Conservation (phyloP, 2,329 filamentous ascomycete genomes). For the Fusarium pseudoanthophilum region DNA sequence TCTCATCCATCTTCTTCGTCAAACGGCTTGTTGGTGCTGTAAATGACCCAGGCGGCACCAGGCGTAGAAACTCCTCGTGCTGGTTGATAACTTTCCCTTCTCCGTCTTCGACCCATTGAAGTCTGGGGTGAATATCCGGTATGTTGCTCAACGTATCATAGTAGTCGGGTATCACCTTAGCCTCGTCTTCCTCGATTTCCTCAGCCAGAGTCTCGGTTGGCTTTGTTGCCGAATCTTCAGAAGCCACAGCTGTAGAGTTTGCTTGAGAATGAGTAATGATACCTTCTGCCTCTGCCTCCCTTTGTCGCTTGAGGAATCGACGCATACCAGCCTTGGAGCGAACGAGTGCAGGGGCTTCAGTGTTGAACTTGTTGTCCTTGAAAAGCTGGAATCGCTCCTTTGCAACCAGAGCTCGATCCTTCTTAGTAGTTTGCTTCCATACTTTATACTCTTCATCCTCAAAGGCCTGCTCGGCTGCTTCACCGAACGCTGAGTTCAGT, state of each 20-base stretch:
- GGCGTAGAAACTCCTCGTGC: constrained; percentile 82
- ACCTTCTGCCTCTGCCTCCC: constrained; percentile 69
- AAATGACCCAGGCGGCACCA: constrained; percentile 81
- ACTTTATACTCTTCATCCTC: constrained; percentile 96
- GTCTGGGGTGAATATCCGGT: constrained; percentile 80
- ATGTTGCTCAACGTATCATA: constrained; percentile 89
- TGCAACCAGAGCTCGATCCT: constrained; percentile 86
- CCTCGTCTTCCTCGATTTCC: constrained; percentile 90
- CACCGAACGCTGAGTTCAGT: constrained; percentile 70
- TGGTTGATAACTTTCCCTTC: constrained; percentile 91
- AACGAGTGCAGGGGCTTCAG: constrained; percentile 87
- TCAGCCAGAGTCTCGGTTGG: constrained; percentile 85
- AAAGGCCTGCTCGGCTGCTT: constrained; percentile 78
- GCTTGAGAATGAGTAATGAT: constrained; percentile 51
- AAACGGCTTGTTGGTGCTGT: constrained; percentile 78
- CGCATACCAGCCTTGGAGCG: constrained; percentile 90
- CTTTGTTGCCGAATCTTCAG: constrained; percentile 60
- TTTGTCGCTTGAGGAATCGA: constrained; percentile 83
- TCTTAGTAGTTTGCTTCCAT: constrained; percentile 99
- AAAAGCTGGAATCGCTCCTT: constrained; percentile 90
- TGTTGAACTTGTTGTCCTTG: constrained; percentile 83
- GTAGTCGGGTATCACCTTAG: constrained; percentile 89
- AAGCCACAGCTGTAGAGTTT: constrained; percentile 52
- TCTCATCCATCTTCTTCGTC: constrained; percentile 83
- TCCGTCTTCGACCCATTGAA: constrained; percentile 89